Conservation (phyloP, 1,284 basidiomycete genomes). For the Porodaedalea pini region DNA sequence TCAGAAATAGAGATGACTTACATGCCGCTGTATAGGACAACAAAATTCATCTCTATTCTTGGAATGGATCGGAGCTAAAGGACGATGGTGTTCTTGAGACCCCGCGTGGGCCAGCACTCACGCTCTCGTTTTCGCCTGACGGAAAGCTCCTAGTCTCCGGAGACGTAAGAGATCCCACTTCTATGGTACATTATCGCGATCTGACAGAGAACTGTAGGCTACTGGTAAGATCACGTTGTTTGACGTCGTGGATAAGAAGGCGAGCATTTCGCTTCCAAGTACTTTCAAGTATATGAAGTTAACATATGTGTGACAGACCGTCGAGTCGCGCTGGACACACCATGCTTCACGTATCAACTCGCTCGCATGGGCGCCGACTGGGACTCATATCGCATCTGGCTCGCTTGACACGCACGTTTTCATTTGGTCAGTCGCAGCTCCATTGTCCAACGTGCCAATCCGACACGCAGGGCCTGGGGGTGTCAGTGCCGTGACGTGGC, state of each 20-base stretch:
- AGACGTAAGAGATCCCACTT: conserved; percentile 50
- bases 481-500: conserved; percentile 79
- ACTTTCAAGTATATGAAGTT: neutral
- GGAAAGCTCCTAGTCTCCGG: conserved; percentile 74
- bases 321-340: conserved; percentile 83
- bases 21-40: conserved; percentile 49
- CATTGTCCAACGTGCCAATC: conserved; percentile 77
- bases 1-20: neutral
- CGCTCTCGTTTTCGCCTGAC: conserved; percentile 80
- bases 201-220: conserved; percentile 42
- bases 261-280: conserved; percentile 27
- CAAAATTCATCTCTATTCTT: conserved; percentile 70
- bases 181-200: neutral
- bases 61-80: conserved; percentile 59
- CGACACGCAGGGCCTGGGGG: conserved; percentile 85
- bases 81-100: conserved; percentile 62
- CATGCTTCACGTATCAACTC: conserved; percentile 83
- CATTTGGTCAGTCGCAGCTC: conserved; percentile 80
- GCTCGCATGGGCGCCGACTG: conserved; percentile 75
- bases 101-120: conserved; percentile 70
- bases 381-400: conserved; percentile 77
- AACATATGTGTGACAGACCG: conserved; percentile 36
- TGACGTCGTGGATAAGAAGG: conserved; percentile 65
- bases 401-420: conserved; percentile 92
- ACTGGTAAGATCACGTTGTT: conserved; percentile 79